phyloP scores from a whole-genome alignment of 805 yeast species.

The Cyberlindnera maritima region DNA sequence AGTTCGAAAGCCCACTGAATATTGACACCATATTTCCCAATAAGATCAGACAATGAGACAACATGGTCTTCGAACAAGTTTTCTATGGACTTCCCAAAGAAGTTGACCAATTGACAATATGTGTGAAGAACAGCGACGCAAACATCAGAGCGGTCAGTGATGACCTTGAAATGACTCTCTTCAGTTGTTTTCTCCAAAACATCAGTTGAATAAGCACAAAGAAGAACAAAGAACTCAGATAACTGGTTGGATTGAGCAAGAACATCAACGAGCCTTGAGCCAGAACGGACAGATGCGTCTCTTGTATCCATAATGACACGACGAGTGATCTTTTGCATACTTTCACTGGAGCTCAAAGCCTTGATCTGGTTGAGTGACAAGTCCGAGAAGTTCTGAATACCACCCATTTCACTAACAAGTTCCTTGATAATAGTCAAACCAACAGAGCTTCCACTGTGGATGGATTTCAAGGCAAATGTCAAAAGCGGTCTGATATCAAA shows the following conservation, averaged over 20 bases:
- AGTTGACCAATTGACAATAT: conserved; percentile 54
- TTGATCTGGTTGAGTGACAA: conserved; percentile 63
- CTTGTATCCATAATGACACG: conserved; percentile 53
- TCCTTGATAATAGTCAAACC: conserved; percentile 67
- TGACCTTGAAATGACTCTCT: conserved; percentile 59
- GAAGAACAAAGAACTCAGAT: conserved; percentile 63
- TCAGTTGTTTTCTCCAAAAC: conserved; percentile 34
- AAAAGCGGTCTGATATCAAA: conserved; percentile 66
- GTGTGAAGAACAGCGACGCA: conserved; percentile 63
- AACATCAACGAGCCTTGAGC: conserved; percentile 45
- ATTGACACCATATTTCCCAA: conserved; percentile 42
- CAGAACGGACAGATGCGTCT: conserved; percentile 43
- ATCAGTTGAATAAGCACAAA: conserved; percentile 47
- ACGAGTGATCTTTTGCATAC: conserved; percentile 55
- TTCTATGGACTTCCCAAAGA: conserved; percentile 38
- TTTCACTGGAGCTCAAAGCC: conserved; percentile 59
- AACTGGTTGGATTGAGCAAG: conserved; percentile 44
- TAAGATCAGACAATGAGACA: conserved; percentile 40
- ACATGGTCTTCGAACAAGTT: conserved; percentile 35
- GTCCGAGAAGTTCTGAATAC: conserved; percentile 68
- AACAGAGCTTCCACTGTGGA: conserved; percentile 57
- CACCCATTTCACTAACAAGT: conserved; percentile 70
- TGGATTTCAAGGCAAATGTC: conserved; percentile 55
- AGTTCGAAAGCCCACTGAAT: conserved; percentile 71
- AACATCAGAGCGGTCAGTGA: conserved; percentile 74